A percentile compares a stretch with the other conserved stretches of the same genome.
phyloP scores from a whole-genome alignment of 2,329 filamentous ascomycete species.

The Ceratocystiopsis minuta region DNA sequence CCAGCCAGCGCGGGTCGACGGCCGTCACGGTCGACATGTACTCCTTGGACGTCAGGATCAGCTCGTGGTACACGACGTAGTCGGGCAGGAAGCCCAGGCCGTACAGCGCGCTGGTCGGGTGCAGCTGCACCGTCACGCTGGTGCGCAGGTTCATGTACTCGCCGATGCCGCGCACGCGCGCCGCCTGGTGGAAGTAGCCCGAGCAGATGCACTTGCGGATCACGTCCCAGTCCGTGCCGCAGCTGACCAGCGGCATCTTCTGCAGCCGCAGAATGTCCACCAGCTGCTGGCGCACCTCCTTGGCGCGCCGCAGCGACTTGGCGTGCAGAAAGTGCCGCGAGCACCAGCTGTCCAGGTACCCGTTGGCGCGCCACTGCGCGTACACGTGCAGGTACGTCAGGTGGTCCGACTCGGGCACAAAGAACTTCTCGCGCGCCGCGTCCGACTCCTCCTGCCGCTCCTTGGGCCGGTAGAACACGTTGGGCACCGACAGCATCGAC shows the following conservation, averaged over 20 bases:
- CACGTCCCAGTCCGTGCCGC: conserved; percentile 92
- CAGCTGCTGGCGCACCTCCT: conserved; percentile 87
- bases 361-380: conserved; percentile 84
- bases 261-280: conserved; percentile 87
- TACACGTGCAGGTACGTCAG: conserved; percentile 92
- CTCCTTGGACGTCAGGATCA: conserved; percentile 90
- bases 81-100: conserved; percentile 86
- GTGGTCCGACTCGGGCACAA: conserved; percentile 94
- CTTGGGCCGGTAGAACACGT: conserved; percentile 91
- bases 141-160: conserved; percentile 96
- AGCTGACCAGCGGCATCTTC: conserved; percentile 73
- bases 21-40: conserved; percentile 96
- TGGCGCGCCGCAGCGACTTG: conserved; percentile 80
- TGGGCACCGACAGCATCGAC: conserved; percentile 91
- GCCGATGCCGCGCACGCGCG: conserved; percentile 85
- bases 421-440: conserved; percentile 90
- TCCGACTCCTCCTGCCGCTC: conserved; percentile 95
- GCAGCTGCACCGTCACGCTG: conserved; percentile 81
- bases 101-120: conserved; percentile 85
- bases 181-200: conserved; percentile 95
- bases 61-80: conserved; percentile 94
- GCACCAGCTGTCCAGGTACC: conserved; percentile 82
- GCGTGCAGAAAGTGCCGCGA: conserved; percentile 82
- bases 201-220: conserved; percentile 94
- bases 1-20: conserved; percentile 93